Evolutionary conservation across 1,139 yeast genomes (phyloP), one percentile per base, ranked within the genome.

Genomic region (Magnusiomyces suaveolens): DNA sequence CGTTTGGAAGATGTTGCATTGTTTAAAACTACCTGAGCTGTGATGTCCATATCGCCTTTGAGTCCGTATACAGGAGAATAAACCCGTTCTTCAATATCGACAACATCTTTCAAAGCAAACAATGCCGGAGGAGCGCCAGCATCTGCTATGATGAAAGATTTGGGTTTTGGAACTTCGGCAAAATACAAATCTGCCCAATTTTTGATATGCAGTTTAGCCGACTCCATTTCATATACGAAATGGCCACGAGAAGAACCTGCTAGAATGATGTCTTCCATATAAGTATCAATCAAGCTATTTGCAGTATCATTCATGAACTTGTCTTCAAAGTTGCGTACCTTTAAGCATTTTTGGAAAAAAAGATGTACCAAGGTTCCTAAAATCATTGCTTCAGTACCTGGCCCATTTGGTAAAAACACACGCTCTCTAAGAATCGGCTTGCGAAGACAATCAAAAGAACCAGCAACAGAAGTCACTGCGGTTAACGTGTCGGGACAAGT

Each of bases 21-120:
- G 56, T 55, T 62, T 54, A 78, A 63, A 36, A 73, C 68, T 0
- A 86, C 85, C 61, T 85, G 86, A 1, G 89, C 77, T 0, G 96
- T 87, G 1, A 84, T 96, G 70, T 92, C 99, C 18, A 90, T 81
- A 63, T 84, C 80, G 0, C 99, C 99, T 60, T 87, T 82, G n/a
- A 94, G 70, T 0, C 99, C 99, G 72, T 78, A 89, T 64, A 80
- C 78, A 0, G 97, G 96, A 0, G 97, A 87, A 87, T 95, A 83
- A 23, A 92, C 82, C 62, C 84, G 87, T 64, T 92, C 97, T 67
- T 92, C 99, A 21, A 87, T 80, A 65, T 87, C 96, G 44, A 88
- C 71, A 3, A 88, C 79, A 54, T 84, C 81, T 16, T 79, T 75
- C 0, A 84, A 82, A 0, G 84, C 62, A 26, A 70, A 52, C 26